Evolutionary conservation across 768 basidiomycete species (phyloP).

Genomic region (Floccularia luteovirens): DNA sequence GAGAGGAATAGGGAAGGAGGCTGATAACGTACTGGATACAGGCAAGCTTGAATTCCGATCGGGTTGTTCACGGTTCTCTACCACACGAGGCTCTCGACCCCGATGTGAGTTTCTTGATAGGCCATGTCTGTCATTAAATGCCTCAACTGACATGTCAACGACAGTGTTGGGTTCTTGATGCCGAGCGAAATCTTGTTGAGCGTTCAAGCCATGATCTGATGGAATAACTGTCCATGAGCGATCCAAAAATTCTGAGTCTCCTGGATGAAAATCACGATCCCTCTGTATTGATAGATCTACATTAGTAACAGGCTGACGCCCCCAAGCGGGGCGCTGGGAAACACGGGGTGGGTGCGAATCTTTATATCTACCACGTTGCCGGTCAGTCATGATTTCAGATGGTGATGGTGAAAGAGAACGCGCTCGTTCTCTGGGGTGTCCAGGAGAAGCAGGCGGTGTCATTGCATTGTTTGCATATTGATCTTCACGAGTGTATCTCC

Average conservation of each 20-base stretch:
- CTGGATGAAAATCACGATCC: conserved; percentile 14
- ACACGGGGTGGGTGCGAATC: conserved; percentile 15
- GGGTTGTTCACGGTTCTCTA: conserved; percentile 17
- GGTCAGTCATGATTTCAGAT: conserved; percentile 8
- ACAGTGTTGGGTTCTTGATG: conserved; percentile 8
- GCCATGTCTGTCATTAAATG: conserved; percentile 15
- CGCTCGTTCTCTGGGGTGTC: conserved; percentile 16
- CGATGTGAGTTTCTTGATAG: conserved; percentile 14
- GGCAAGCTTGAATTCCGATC: conserved; percentile 26
- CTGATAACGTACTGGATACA: conserved; percentile 58
- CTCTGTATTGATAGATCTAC: conserved; percentile 17
- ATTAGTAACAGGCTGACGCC: conserved; percentile 21
- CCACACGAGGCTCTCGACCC: conserved; percentile 18
- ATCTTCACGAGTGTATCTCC: conserved; percentile 9
- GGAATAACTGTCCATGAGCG: conserved; percentile 16
- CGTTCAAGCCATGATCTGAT: conserved; percentile 12
- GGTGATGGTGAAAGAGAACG: conserved; percentile 20
- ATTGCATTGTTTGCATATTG: conserved; percentile 10
- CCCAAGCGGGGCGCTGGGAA: conserved; percentile 15
- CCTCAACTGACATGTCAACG: conserved; percentile 5
- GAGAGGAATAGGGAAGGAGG: conserved; percentile 34
- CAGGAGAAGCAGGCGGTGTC: conserved; percentile 19
- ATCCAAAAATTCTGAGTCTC: conserved; percentile 12
- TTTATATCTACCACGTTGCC: conserved; percentile 11
- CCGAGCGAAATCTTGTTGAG: conserved; percentile 13